Base-by-base conservation (phyloP, 805 yeast genomes). In the Hyphopichia homilentoma region DNA sequence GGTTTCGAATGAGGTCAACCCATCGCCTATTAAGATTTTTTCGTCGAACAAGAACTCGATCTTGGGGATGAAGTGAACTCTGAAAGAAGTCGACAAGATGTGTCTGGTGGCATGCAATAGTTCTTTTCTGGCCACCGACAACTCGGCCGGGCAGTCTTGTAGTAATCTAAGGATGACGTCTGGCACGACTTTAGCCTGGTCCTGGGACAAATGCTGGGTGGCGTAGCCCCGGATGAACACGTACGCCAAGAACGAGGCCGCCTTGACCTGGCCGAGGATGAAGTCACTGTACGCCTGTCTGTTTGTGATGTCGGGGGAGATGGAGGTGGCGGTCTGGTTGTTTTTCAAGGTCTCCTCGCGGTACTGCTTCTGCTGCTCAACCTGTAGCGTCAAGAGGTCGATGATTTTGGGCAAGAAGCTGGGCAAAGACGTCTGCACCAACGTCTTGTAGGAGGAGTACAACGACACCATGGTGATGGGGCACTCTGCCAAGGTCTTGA, bases 391-490 rank as follows among this genome's bases (percentile, higher is more conserved):
- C 43, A 93, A 67, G 35, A 89, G 66, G 35, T 75, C 77, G 34
- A 94, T 78, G 16, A 90, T 84, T 34, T 81, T 77, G 1, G 97
- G 97, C 30, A 89, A 73, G 42, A 90, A 85, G 13, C 61, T 65
- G 2, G 89, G 85, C 20, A 93, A 67, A 3, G 90, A 77, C 0
- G 83, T 63, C 29, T 76, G 75, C 1, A 84, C 84, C 32, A 87
- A 60, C 21, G 77, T 77, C 52, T 88, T 86, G 61, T 89, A 88
- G 0, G 95, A 79, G 1, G 96, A 84, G 48, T 86, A 87, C 32
- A 94, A 66, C 6, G 96, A 79, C 3, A 93, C 98, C 81, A 93
- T 84, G 4, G 96, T 88, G 24, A 93, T 90, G 7, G 99, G 99
- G 53, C 97, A 89, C 56, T 93, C 99, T 0, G 96, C 85, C 38